Base-by-base conservation (phyloP, 192 early-diverging fungal species). In the Thoreauomyces humboldtii region DNA sequence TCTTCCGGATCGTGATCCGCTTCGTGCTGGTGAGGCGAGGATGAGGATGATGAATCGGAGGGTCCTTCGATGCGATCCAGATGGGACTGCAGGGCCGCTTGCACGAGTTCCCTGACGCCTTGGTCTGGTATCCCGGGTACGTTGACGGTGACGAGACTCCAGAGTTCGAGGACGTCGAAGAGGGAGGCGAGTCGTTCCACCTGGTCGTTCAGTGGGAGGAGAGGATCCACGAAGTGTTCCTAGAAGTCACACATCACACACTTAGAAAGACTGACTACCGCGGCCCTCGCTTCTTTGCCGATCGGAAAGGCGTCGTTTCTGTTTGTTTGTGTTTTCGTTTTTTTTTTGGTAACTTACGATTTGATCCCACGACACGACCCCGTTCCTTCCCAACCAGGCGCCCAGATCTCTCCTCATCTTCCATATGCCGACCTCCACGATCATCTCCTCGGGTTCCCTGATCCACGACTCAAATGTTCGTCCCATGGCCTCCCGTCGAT, bases 401-500 rank as follows among this genome's bases (percentile, higher is more conserved):
- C 31, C 37, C 45, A 28, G 72, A 43, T 77, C 76, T 33, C 69
- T 24, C 50, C 63, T 76, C 36, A 77, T 56, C 38, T 77, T 77
- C 69, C 65, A 63, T 12, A 77, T 59, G 2, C 76, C 76, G 21
- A 69, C 61, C 41, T 75, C 76, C 7, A 77, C 73, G 52, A 75
- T 44, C 19, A 66, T 24, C 44, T 77, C 76, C 59, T 75, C 21
- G 21, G 76, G 76, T 38, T 75, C 57, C 32, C 76, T 70, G 0
- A 75, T 44, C 76, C 76, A 77, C 45, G 68, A 76, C 14, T 77
- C 69, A 35, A 77, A 72, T 0, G 60, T 72, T 12, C 61, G 65
- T 2, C 47, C 47, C 1, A 76, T 66, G 7, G 59, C 48, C 21
- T 76, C 73, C 31, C 51, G 42, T 43, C 69, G 69, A 2, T 77